A percentile compares a stretch with the other conserved stretches of the same genome.
phyloP scores from a whole-genome alignment of 2,329 filamentous ascomycete genomes.

The Amphichorda felina region DNA sequence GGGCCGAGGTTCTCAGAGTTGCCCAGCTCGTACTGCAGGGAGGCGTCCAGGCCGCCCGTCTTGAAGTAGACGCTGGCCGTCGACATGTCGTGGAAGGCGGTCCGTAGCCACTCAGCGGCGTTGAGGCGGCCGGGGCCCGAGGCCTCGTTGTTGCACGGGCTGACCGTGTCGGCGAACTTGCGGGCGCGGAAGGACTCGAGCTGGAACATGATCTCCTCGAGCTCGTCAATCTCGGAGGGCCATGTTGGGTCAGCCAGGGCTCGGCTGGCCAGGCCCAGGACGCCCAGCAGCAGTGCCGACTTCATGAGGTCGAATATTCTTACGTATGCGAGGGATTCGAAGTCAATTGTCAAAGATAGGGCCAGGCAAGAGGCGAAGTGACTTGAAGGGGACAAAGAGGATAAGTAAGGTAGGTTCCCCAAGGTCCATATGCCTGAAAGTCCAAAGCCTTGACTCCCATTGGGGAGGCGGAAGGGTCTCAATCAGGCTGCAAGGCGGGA shows the following conservation, averaged over 20 bases:
- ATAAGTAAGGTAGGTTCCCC: too few relatives aligned
- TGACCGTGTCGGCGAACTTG: constrained; percentile 43
- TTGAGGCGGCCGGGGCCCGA: constrained; percentile 42
- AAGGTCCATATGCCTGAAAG: too few relatives aligned
- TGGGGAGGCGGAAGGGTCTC: too few relatives aligned
- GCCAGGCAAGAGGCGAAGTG: not conserved
- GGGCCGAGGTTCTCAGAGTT: constrained; percentile 44
- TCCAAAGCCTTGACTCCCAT: too few relatives aligned
- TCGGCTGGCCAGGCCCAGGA: constrained; percentile 22
- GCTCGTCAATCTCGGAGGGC: constrained; percentile 46
- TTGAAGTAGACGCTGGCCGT: constrained; percentile 35
- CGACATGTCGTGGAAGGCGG: constrained; percentile 51
- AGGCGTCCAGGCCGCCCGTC: constrained; percentile 45
- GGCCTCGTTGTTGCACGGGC: constrained; percentile 41
- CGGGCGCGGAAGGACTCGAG: constrained; percentile 40
- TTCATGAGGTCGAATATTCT: constrained; percentile 1
- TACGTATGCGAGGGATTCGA: not conserved
- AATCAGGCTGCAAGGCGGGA: too few relatives aligned
- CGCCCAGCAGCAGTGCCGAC: constrained; percentile 14
- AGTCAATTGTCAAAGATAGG: not conserved
- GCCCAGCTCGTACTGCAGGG: constrained; percentile 45
- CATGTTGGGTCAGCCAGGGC: constrained; percentile 41
- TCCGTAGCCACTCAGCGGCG: constrained; percentile 49
- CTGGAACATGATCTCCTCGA: constrained; percentile 47
- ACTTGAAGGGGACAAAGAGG: too few relatives aligned